phyloP scores from a whole-genome alignment of 2,329 filamentous ascomycete genomes.

The Phyllosticta citribraziliensis region DNA sequence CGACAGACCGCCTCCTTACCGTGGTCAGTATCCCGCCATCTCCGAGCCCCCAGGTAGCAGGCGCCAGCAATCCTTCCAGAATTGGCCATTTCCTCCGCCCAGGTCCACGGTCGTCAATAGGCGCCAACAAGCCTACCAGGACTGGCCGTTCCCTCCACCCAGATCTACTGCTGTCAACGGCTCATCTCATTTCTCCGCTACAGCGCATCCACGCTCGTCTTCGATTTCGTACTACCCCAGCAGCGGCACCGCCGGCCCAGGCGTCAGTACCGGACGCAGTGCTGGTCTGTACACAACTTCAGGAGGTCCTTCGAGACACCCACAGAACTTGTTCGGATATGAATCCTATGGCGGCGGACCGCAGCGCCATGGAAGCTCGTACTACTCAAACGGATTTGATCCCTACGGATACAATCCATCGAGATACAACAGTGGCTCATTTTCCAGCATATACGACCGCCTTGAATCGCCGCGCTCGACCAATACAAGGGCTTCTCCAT shows the following conservation, averaged over 20 bases:
- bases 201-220: no score
- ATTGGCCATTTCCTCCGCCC: neutral
- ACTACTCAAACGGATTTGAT: no score
- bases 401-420: no score
- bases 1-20: neutral
- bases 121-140: neutral
- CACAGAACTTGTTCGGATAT: neutral
- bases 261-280: neutral
- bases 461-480: no score
- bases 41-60: neutral
- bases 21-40: neutral
- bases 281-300: neutral
- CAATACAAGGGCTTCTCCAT: neutral
- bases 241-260: neutral
- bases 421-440: no score
- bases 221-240: no score
- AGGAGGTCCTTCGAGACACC: neutral
- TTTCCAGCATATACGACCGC: no score
- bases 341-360: neutral
- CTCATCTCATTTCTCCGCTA: no score
- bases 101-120: neutral
- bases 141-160: neutral
- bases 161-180: no score
- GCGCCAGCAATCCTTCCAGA: neutral
- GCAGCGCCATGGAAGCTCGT: neutral